phyloP scores from a whole-genome alignment of 2,329 filamentous ascomycete genomes.

The Xylaria sp. region DNA sequence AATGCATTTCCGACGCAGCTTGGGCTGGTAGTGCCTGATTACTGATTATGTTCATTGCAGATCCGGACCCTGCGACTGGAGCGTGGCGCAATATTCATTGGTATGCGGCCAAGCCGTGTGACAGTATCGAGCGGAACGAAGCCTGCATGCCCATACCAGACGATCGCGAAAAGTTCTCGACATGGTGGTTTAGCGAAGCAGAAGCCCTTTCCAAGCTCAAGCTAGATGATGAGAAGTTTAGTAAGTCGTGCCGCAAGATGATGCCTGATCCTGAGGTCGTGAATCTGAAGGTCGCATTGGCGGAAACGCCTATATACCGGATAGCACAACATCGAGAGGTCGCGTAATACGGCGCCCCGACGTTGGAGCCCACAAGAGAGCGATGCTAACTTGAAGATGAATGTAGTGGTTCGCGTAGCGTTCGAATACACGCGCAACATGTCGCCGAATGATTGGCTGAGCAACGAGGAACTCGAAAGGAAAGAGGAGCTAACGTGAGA shows the following conservation, averaged over 20 bases:
- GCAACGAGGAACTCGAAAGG: conserved; percentile 29
- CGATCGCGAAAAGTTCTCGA: conserved; percentile 39
- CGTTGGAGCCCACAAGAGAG: not conserved
- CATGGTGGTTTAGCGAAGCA: conserved; percentile 37
- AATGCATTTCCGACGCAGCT: not conserved
- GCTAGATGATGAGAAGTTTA: conserved; percentile 41
- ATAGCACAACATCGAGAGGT: conserved; percentile 9
- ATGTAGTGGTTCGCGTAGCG: conserved; percentile 37
- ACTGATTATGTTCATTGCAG: conserved; percentile 27
- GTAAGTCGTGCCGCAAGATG: conserved; percentile 30
- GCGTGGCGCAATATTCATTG: conserved; percentile 37
- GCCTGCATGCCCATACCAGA: conserved; percentile 35
- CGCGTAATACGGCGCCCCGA: not conserved
- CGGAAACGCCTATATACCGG: not conserved
- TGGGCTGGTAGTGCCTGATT: not conserved
- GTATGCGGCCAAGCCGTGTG: conserved; percentile 37
- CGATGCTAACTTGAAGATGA: conserved; percentile 22
- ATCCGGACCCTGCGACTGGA: conserved; percentile 41
- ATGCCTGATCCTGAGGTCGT: not conserved
- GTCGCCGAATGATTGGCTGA: conserved; percentile 36
- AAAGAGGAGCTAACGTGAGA: conserved; percentile 14
- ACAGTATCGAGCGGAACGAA: conserved; percentile 34
- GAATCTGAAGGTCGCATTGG: not conserved
- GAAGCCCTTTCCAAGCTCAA: conserved; percentile 38
- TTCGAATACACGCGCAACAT: conserved; percentile 38